These are phyloP conservation scores for Hibiscus mutabilis DNA, from an alignment of 345 rosid genomes.

Conservation along the genomic window DNA sequence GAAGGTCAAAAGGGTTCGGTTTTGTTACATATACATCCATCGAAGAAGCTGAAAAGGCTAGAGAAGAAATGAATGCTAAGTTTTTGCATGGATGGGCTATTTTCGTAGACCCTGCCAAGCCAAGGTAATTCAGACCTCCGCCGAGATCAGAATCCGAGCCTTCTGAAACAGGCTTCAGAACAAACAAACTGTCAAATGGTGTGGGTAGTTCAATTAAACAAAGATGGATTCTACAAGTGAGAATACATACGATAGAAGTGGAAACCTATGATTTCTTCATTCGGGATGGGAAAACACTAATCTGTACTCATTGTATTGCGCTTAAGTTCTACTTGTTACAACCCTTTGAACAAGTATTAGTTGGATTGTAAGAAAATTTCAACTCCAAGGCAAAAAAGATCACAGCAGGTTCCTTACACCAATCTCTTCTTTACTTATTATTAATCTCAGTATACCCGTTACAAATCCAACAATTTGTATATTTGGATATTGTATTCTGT, in stretches of 20 bases:
- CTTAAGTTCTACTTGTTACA: too few species aligned
- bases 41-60: not conserved
- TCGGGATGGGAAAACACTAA: not conserved
- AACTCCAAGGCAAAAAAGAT: too few species aligned
- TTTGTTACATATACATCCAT: slow-evolving; percentile 45
- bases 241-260: not conserved
- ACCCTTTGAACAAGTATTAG: too few species aligned
- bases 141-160: not conserved
- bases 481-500: too few species aligned
- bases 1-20: slow-evolving; percentile 82
- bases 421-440: too few species aligned
- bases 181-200: not conserved
- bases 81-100: not conserved
- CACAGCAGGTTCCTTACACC: too few species aligned
- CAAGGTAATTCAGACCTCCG: not conserved
- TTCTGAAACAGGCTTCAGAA: not conserved
- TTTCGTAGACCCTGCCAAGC: not conserved
- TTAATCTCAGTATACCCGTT: too few species aligned
- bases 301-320: not conserved
- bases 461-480: too few species aligned
- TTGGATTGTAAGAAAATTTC: not conserved
- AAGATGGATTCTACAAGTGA: not conserved
- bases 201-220: not conserved
- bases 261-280: not conserved
- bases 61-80: not conserved